Percentiles rank a stretch among this genome's conserved stretches.
Evolutionary conservation across 1,139 yeast genomes (phyloP).

Genomic region (Kodamaea derodonti): DNA sequence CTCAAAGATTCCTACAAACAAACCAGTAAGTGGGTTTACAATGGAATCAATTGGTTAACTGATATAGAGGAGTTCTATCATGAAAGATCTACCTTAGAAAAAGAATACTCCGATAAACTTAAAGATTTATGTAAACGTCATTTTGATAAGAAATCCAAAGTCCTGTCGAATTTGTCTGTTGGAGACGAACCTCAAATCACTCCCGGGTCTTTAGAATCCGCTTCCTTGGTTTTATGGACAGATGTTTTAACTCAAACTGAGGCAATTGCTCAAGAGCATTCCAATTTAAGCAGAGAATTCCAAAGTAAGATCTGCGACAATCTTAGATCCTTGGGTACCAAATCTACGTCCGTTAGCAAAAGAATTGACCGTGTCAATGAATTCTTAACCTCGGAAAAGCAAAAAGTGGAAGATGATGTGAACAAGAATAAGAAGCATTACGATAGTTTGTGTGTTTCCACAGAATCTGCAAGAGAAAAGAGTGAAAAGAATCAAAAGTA

Average conservation of each 20-base stretch:
- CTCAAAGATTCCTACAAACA: slow-evolving; percentile 74
- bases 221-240: slow-evolving; percentile 92
- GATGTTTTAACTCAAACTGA: slow-evolving; percentile 86
- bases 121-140: slow-evolving; percentile 63
- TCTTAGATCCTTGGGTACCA: slow-evolving; percentile 49
- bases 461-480: slow-evolving; percentile 79
- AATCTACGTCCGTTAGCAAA: slow-evolving; percentile 52
- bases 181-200: slow-evolving; percentile 91
- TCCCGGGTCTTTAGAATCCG: slow-evolving; percentile 92
- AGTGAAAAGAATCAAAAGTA: slow-evolving; percentile 60
- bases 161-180: slow-evolving; percentile 68
- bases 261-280: slow-evolving; percentile 66
- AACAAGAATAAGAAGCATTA: slow-evolving; percentile 69
- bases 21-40: slow-evolving; percentile 71
- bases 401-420: slow-evolving; percentile 60
- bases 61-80: slow-evolving; percentile 82
- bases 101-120: slow-evolving; percentile 73
- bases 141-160: slow-evolving; percentile 72
- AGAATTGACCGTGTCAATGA: slow-evolving; percentile 59
- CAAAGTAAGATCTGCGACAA: slow-evolving; percentile 61
- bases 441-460: slow-evolving; percentile 72
- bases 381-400: slow-evolving; percentile 54
- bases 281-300: slow-evolving; percentile 59
- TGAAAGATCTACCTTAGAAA: slow-evolving; percentile 77
- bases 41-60: slow-evolving; percentile 69